Conservation (phyloP, 2,329 filamentous ascomycete species). For the Aspergillus brasiliensis region DNA sequence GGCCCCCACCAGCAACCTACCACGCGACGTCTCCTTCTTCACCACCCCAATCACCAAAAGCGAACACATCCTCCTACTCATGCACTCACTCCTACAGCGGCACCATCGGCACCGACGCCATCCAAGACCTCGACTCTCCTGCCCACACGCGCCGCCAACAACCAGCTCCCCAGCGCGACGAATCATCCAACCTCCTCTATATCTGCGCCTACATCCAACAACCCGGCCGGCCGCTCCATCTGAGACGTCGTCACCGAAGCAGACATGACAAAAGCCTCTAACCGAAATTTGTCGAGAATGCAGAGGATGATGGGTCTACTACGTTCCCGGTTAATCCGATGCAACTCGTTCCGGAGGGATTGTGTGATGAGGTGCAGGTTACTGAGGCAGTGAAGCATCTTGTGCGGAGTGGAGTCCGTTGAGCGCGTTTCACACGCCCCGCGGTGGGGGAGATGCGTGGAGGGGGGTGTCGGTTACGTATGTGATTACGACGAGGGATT, state of each 20-base stretch:
- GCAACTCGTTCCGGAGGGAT: background rate
- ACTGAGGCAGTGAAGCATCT: background rate
- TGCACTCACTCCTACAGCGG: constrained; percentile 34
- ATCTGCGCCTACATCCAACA: constrained; percentile 24
- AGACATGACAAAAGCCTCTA: constrained; percentile 11
- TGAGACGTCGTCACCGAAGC: constrained; percentile 13
- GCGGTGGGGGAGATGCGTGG: constrained; percentile 14
- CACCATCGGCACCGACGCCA: constrained; percentile 23
- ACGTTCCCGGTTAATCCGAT: constrained; percentile 4
- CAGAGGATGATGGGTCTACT: background rate
- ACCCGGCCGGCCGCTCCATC: constrained; percentile 7
- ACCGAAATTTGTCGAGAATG: constrained; percentile 1
- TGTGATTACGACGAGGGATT: constrained; percentile 17
- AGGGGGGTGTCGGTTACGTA: constrained; percentile 17
- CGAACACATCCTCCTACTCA: constrained; percentile 21
- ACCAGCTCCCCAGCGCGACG: constrained; percentile 12
- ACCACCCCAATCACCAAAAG: constrained; percentile 12
- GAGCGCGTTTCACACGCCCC: background rate
- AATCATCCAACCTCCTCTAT: constrained; percentile 25
- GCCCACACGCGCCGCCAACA: constrained; percentile 2
- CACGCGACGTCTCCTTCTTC: constrained; percentile 14
- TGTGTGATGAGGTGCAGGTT: background rate
- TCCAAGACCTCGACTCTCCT: constrained; percentile 16
- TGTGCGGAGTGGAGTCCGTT: constrained; percentile 9
- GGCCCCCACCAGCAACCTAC: constrained; percentile 11